Evolutionary conservation across 192 early-diverging fungal species (phyloP), one percentile per base, ranked within the genome.

Genomic region (Backusella australiensis): DNA sequence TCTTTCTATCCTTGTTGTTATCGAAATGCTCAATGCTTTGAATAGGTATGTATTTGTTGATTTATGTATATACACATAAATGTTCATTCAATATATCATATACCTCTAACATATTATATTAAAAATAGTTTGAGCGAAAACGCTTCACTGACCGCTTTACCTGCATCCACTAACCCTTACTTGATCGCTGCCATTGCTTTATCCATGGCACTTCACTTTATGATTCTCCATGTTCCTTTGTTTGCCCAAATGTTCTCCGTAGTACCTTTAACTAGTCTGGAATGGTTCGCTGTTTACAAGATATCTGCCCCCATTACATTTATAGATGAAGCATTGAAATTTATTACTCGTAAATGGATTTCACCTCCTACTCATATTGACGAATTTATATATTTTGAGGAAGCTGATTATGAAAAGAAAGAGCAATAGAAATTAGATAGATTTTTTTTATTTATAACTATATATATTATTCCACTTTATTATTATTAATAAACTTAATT

Each of bases 1-100:
- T 65, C 87, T 99, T 59, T 96, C 96, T 34, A 94, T 99, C 74
- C 81, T 99, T 59, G 97, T 98, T 14, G 93, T 94, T 32, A 97
- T 99, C 77, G 97, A 99, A 81, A 98, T 99, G 98, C 92, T 98
- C 79, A 98, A 99, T 83, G 97, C 98, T 67, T 95, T 98, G 85
- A 98, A 98, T 88, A 92, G 90, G 82, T 78, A 75, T 59, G 53
- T 21, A 19, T 36, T 59, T 29, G 9, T 39, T 53, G 9, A 4
- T 19, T 35, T 77, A n/a, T 1, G 19, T 6, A 1, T 38, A 34
- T 23, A 34, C 0, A n/a, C 4, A 14, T 42, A 23, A 8, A 36
- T 17, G 36, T 17, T 77, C 23, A 34, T 42, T n/a, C 34, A 56
- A 73, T 35, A 73, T 69, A 17, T n/a, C 19, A 49, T 49, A n/a